Evolutionary conservation across 2,329 filamentous ascomycete species (phyloP).

Genomic region (Thielaviopsis ethacetica): DNA sequence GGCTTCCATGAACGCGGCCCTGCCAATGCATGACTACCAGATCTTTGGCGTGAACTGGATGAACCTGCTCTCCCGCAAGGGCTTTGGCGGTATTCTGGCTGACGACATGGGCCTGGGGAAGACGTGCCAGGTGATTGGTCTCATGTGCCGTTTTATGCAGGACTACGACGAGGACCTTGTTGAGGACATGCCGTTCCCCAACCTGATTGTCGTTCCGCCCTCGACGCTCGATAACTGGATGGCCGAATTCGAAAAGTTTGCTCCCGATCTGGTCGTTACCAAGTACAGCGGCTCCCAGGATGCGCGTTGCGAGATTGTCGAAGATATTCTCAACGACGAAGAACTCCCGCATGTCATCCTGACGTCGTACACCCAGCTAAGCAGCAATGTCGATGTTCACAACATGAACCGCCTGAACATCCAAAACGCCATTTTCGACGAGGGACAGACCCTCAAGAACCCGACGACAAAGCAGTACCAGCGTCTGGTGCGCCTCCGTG

Average conservation of each 20-base stretch:
- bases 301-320: constrained; percentile 51
- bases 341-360: constrained; percentile 46
- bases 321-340: constrained; percentile 32
- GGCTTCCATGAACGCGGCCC: constrained; percentile 54
- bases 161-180: constrained; percentile 26
- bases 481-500: constrained; percentile 59
- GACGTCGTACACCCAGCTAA: constrained; percentile 44
- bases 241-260: constrained; percentile 76
- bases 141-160: constrained; percentile 70
- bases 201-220: constrained; percentile 79
- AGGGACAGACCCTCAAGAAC: constrained; percentile 89
- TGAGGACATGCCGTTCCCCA: constrained; percentile 40
- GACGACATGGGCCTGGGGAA: constrained; percentile 97
- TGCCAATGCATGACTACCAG: constrained; percentile 83
- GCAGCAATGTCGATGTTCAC: constrained; percentile 31
- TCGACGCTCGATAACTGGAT: constrained; percentile 96
- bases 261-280: constrained; percentile 58
- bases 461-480: constrained; percentile 66
- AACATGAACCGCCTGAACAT: constrained; percentile 32
- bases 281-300: constrained; percentile 50
- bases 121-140: constrained; percentile 89
- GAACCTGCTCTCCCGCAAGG: constrained; percentile 60
- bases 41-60: constrained; percentile 93
- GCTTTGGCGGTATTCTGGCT: constrained; percentile 77
- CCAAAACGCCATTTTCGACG: constrained; percentile 63